Base-by-base conservation (phyloP, 495 filamentous ascomycete genomes). In the Cetradonia linearis region DNA sequence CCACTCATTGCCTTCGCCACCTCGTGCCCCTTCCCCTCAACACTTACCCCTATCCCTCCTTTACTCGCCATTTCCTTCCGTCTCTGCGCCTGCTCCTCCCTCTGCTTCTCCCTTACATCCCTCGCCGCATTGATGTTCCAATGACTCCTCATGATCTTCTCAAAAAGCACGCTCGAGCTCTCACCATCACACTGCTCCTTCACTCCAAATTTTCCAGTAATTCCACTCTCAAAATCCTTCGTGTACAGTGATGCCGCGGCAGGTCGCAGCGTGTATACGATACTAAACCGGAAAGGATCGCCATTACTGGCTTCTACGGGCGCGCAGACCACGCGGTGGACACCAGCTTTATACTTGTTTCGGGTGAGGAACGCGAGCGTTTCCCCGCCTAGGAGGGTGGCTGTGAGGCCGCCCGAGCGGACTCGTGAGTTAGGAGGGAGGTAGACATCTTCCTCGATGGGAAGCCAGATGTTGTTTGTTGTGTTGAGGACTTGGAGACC, bases 111-210 rank as follows among this genome's bases (percentile, higher is more conserved):
- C 55, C 63, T 65, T 1, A 65, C 49, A 20, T 61, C 55, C 44
- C 27, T 47, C 54, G 63, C 63, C 27, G 55, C 55, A 55, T 65
- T 65, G 2, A 65, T 59, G 40, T 65, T 65, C 50, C 58, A 65
- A 55, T 65, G 63, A 30, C 53, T 28, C 23, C 37, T 62, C 49
- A 55, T 48, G 4, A 65, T 65, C 23, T 14, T 48, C 11, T 56
- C 55, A 59, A 65, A 65, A 36, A 65, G 27, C 36, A 27, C 46
- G 11, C 33, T 55, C 30, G 54, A 52, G 23, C 63, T 65, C 28
- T 37, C n/a, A 3, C 63, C 63, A 38, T 65, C 63, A 13, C 42
- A 14, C 28, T 28, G 42, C 53, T 57, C 54, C 3, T 36, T 48
- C 14, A 8, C 58, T 16, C 28, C 52, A 55, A 65, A 65, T 13